These are phyloP conservation scores for Mucor velutinosus DNA, from an alignment of 371 early-diverging fungal genomes.

Conservation along the genomic window DNA sequence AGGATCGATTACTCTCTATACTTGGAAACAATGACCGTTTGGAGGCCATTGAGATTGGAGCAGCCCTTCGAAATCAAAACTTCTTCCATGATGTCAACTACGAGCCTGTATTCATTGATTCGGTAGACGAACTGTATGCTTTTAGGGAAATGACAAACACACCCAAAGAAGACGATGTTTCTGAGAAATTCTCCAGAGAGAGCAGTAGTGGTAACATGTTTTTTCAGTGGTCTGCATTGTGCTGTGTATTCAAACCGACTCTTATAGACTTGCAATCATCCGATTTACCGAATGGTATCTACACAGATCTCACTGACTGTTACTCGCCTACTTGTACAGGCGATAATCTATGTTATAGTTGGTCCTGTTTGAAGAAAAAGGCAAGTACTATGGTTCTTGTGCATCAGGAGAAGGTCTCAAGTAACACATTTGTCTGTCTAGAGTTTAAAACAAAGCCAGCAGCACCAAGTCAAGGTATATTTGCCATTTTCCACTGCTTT, in stretches of 20 bases:
- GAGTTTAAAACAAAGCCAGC: conserved; percentile 16
- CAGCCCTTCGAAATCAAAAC: conserved; percentile 78
- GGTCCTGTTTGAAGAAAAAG: conserved; percentile 48
- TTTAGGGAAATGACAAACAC: conserved; percentile 47
- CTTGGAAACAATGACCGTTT: conserved; percentile 82
- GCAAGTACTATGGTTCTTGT: conserved; percentile 10
- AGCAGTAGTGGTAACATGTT: background rate
- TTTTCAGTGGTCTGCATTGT: background rate
- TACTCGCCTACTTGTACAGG: conserved; percentile 69
- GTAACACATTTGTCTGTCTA: background rate
- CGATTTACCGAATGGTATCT: conserved; percentile 53
- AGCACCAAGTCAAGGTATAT: conserved; percentile 13
- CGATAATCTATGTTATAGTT: conserved; percentile 58
- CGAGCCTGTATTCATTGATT: conserved; percentile 75
- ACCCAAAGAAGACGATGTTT: background rate
- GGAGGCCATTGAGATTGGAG: conserved; percentile 77
- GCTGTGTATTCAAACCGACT: background rate
- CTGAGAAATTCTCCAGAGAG: background rate
- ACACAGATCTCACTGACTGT: conserved; percentile 65
- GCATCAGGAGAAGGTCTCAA: background rate
- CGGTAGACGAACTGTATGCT: conserved; percentile 73
- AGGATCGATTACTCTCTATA: conserved; percentile 72
- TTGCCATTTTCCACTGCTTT: background rate
- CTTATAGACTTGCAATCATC: background rate
- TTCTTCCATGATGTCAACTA: conserved; percentile 87